Conservation (phyloP, 208 protist genomes). For the Wallacemonas collosoma region DNA sequence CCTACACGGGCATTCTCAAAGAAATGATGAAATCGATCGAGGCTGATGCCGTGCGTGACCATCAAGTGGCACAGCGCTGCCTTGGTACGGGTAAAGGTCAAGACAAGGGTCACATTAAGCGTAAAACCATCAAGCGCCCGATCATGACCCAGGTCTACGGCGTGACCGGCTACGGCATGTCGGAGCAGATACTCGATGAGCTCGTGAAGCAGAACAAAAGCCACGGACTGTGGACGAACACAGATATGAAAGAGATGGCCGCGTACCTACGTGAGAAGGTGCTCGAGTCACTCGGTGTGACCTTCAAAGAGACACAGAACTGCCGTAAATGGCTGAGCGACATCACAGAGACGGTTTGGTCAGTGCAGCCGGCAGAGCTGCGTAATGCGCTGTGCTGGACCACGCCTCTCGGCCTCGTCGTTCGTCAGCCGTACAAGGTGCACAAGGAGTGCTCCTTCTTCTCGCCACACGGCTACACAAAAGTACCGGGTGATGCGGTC, state of each 20-base stretch:
- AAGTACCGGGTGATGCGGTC: constrained; percentile 67
- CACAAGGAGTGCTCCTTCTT: constrained; percentile 83
- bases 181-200: constrained; percentile 94
- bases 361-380: constrained; percentile 76
- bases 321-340: constrained; percentile 87
- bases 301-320: constrained; percentile 89
- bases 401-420: constrained; percentile 96
- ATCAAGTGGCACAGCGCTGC: constrained; percentile 85
- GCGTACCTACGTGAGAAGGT: constrained; percentile 90
- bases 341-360: constrained; percentile 73
- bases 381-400: constrained; percentile 93
- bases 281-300: constrained; percentile 86
- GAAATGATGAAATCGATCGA: constrained; percentile 91
- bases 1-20: constrained; percentile 96
- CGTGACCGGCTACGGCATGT: constrained; percentile 97
- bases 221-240: constrained; percentile 88
- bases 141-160: constrained; percentile 99
- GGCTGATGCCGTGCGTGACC: constrained; percentile 78
- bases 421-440: constrained; percentile 96
- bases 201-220: constrained; percentile 91
- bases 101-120: constrained; percentile 92
- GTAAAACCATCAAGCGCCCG: constrained; percentile 99
- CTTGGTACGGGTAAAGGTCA: constrained; percentile 80
- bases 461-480: constrained; percentile 75
- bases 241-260: constrained; percentile 91